Base-by-base conservation (phyloP, 306 rosid species). In the Abrus precatorius region DNA sequence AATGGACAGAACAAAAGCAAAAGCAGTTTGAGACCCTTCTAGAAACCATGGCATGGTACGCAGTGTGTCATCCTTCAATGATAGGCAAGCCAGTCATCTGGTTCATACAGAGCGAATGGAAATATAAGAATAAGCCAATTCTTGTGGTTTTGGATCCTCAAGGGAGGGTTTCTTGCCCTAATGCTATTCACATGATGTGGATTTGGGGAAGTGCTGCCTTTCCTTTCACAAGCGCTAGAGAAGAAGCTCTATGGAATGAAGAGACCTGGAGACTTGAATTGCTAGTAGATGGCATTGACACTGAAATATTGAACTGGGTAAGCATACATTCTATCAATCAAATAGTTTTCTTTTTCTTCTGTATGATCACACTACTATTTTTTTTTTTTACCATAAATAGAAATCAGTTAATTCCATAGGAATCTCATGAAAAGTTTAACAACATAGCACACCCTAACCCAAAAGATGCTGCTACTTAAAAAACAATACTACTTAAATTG, bases 161-260 rank as follows among this genome's bases (percentile, higher is more conserved):
- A 54, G 95, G 92, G 2, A 84, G 62, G 69, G 95, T 88, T 54
- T 89, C 75, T 9, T 81, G 90, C 41, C 95, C 92, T 28, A 91
- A 91, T 62, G 95, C 95, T 62, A 82, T 91, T 44, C 95, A 88
- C 84, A 91, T 91, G 95, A 91, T 91, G 90, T 91, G 91, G 88
- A 91, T 89, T 78, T 91, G 92, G 92, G 92, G 91, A 77, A 87
- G 90, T 53, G 75, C 70, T 33, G 95, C 95, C 28, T 91, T 85
- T 76, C 95, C 95, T 71, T 89, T 91, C 83, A 88, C 92, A 6
- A 91, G 84, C 68, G 6, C 60, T 28, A 87, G 72, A 66, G 95
- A 91, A 72, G 92, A 91, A 87, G 75, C 75, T 69, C 85, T 91
- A 1, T 91, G 92, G 95, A 87, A 74, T 74, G 92, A 89, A 41